Base-by-base conservation (phyloP, 1,284 basidiomycete genomes). In the Tausonia pullulans region DNA sequence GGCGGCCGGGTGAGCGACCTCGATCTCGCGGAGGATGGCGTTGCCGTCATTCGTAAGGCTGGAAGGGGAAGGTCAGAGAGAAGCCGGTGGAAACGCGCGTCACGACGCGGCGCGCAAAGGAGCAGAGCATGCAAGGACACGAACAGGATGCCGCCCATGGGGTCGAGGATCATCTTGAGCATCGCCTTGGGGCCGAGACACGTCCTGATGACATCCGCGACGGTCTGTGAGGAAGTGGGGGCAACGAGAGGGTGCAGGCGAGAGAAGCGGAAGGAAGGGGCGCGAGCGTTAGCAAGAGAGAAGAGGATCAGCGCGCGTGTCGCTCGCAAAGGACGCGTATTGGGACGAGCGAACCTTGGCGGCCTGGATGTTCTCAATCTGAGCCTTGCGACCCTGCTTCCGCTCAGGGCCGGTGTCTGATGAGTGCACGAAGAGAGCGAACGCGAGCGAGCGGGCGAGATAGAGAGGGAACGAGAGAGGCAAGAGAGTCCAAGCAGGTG, bases 161-260 rank as follows among this genome's bases (percentile, higher is more conserved):
- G 92, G 79, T 98, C 93, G 58, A 97, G 79, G 71, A 98, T 97
- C 95, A 98, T 98, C 82, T 98, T 98, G 68, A 98, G 81, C 95
- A 98, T 98, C 54, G 94, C 87, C 75, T 96, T 95, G 4, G 95
- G 95, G 5, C 96, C 95, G 46, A 98, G 78, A 83, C 95, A 98
- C 71, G 94, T 98, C 68, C 94, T 79, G 71, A 98, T 98, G n/a
- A 98, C 93, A 81, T 98, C 95, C 70, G 95, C 90, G 3, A 98
- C 95, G 14, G 93, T 97, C 90, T 94, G 67, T 27, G 27, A 27
- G 27, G 27, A 27, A 27, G 27, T 27, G 27, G 27, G 27, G 27
- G 27, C 27, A 14, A 56, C 3, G 68, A 58, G 16, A 14, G 14
- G n/a, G n/a, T 27, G 9, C 58, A 46, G 39, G 50, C 27, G 39